Percentiles rank a stretch among this genome's conserved stretches.
These are phyloP conservation scores for Hypoxylon sp. DNA, from an alignment of 2,329 filamentous ascomycete species.

Conservation along the genomic window DNA sequence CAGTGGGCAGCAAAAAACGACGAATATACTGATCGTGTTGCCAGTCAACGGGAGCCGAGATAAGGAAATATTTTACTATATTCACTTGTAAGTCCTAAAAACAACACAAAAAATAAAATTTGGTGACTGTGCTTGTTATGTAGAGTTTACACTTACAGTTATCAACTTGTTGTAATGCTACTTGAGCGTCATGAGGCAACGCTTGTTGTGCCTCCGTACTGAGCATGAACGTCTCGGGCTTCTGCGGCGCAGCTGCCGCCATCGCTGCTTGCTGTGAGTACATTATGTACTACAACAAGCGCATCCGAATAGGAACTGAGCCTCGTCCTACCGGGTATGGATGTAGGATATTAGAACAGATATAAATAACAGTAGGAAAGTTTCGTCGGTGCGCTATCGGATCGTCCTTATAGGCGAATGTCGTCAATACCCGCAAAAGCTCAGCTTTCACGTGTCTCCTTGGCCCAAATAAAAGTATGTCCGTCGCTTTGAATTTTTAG, in stretches of 20 bases:
- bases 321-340: conserved; percentile 14
- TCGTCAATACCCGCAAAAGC: too few relatives aligned
- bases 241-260: conserved; percentile 81
- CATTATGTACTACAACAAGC: conserved; percentile 60
- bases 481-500: conserved; percentile 24
- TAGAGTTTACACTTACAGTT: conserved; percentile 73
- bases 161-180: conserved; percentile 97
- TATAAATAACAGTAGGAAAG: conserved; percentile 33
- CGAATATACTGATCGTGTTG: conserved; percentile 95
- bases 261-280: conserved; percentile 86
- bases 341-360: too few relatives aligned
- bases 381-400: conserved; percentile 34
- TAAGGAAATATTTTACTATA: conserved; percentile 99
- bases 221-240: conserved; percentile 98
- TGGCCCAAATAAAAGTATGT: too few relatives aligned
- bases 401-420: conserved; percentile 32
- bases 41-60: conserved; percentile 98
- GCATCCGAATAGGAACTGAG: conserved; percentile 21
- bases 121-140: too few relatives aligned
- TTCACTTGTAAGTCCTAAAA: too few relatives aligned
- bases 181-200: conserved; percentile 93
- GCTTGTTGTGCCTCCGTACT: conserved; percentile 97
- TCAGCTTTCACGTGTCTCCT: too few relatives aligned
- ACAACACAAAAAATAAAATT: too few relatives aligned
- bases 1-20: conserved; percentile 92